These are phyloP conservation scores for Ophiosphaerella narmari DNA, from an alignment of 2,329 filamentous ascomycete genomes.

Conservation along the genomic window DNA sequence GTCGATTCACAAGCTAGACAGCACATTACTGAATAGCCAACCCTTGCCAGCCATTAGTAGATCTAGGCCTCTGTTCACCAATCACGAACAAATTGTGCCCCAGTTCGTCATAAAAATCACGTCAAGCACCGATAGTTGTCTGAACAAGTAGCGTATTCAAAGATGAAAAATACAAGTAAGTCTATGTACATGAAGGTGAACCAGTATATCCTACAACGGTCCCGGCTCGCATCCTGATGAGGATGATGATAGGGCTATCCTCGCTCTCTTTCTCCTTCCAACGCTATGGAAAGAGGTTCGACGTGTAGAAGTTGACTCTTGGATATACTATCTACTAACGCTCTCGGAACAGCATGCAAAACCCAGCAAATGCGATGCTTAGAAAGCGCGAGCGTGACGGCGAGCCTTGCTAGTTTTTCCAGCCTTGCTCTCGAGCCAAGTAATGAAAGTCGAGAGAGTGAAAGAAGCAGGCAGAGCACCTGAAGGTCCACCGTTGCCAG, in stretches of 20 bases:
- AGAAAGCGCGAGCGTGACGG: constrained; percentile 5
- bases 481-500: constrained; percentile 28
- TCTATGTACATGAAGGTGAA: constrained; percentile 14
- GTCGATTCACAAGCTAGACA: too few species aligned
- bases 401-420: constrained; percentile 2
- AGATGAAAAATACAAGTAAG: constrained; percentile 5
- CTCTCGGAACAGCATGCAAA: too few species aligned
- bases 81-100: too few species aligned
- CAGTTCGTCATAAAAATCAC: too few species aligned
- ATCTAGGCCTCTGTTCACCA: too few species aligned
- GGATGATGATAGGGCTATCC: too few species aligned
- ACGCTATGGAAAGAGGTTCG: too few species aligned
- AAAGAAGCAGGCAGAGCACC: constrained; percentile 24
- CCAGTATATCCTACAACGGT: neutral
- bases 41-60: too few species aligned
- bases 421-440: constrained; percentile 27
- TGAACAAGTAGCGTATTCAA: neutral
- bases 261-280: too few species aligned
- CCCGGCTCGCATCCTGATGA: neutral
- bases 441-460: constrained; percentile 30
- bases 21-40: too few species aligned
- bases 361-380: neutral
- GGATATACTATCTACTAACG: too few species aligned
- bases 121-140: neutral
- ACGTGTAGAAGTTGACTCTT: too few species aligned